phyloP scores from a whole-genome alignment of 345 rosid species.

The Hypericum androsaemum region DNA sequence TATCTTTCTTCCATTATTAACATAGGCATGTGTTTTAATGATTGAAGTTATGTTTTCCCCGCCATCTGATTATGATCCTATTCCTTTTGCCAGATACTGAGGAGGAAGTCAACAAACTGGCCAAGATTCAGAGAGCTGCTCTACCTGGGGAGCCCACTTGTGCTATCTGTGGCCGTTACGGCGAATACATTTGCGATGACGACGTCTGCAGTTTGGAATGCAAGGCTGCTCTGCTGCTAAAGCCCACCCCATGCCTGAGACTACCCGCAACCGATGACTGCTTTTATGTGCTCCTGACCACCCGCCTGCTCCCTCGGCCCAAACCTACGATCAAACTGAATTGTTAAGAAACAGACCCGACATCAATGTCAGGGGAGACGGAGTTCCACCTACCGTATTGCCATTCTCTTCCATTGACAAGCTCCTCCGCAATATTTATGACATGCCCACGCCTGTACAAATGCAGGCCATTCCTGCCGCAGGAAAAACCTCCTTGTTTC shows the following conservation, averaged over 20 bases:
- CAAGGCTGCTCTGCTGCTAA: conserved; percentile 40
- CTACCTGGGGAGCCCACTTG: conserved; percentile 62
- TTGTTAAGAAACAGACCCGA: conserved; percentile 58
- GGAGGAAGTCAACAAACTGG: conserved; percentile 46
- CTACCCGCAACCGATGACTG: conserved; percentile 68
- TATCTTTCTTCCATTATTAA: no score
- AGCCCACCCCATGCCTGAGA: conserved; percentile 12
- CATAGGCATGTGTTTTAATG: no score
- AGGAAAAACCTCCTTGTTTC: conserved; percentile 67
- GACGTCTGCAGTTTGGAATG: conserved; percentile 92
- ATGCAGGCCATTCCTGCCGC: conserved; percentile 87
- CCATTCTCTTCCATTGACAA: conserved; percentile 56
- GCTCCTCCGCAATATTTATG: conserved; percentile 60
- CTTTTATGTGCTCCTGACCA: conserved; percentile 43
- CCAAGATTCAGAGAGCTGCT: conserved; percentile 63
- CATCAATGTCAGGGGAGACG: conserved; percentile 52
- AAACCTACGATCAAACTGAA: conserved; percentile 31
- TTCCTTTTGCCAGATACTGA: conserved; percentile 8
- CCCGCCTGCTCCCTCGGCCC: conserved; percentile 15
- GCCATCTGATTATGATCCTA: not conserved
- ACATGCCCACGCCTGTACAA: conserved; percentile 72
- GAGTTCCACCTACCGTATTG: conserved; percentile 45
- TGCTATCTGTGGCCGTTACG: conserved; percentile 69
- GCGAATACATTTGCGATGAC: conserved; percentile 80
- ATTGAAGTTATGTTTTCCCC: no score